Conservation (phyloP, 2,329 filamentous ascomycete genomes). For the Onygenales sp. region DNA sequence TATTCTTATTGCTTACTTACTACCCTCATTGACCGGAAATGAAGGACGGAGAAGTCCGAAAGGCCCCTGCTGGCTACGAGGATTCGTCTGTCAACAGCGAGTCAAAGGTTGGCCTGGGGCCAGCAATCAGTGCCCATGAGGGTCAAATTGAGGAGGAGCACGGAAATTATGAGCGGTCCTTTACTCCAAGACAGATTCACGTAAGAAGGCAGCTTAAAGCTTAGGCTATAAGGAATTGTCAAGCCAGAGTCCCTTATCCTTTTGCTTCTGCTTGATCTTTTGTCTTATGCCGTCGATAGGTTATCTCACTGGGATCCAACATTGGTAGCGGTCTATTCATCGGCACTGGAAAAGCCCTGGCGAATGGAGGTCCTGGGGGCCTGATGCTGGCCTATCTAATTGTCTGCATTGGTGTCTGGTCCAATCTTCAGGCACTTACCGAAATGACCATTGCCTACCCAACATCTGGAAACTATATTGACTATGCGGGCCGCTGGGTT, state of each 20-base stretch:
- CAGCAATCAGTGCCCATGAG: background rate
- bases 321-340: conserved; percentile 76
- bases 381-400: conserved; percentile 65
- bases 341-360: conserved; percentile 62
- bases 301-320: background rate
- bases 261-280: background rate
- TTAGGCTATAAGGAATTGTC: background rate
- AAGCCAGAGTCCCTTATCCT: background rate
- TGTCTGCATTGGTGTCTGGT: conserved; percentile 80
- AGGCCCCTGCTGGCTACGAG: background rate
- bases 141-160: background rate
- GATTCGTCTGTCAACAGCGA: background rate
- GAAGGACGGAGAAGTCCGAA: background rate
- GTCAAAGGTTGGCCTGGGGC: background rate
- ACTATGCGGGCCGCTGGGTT: conserved; percentile 86
- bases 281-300: background rate
- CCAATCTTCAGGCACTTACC: conserved; percentile 80
- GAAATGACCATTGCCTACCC: conserved; percentile 89
- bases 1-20: too few species aligned
- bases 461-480: conserved; percentile 81
- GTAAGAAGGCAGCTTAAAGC: background rate
- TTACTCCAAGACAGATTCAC: background rate
- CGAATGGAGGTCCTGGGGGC: conserved; percentile 65
- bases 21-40: too few species aligned
- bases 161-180: background rate